Percentiles rank a stretch among this genome's conserved stretches.
Evolutionary conservation across 345 rosid species (phyloP).

Genomic region (Tarenaya hassleriana): DNA sequence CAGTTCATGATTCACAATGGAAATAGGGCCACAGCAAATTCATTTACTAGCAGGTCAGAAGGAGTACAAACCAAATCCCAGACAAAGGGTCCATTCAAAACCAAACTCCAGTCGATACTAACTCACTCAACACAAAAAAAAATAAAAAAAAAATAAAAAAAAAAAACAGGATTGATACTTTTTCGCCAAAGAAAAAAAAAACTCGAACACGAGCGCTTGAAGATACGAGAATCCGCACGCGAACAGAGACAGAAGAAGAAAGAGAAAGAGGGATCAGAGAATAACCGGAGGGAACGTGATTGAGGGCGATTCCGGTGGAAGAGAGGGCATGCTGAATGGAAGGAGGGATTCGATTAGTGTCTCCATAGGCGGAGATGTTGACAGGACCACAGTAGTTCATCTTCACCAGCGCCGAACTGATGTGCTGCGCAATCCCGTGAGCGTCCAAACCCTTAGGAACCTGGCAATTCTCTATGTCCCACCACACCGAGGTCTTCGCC

Average conservation of each 20-base stretch:
- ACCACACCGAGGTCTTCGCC: conserved; percentile 88
- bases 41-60: neutral
- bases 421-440: conserved; percentile 77
- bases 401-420: conserved; percentile 73
- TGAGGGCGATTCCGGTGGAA: conserved; percentile 81
- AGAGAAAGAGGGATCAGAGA: neutral
- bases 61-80: neutral
- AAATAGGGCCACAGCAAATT: neutral
- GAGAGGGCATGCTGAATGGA: conserved; percentile 72
- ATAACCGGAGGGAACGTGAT: conserved; percentile 86
- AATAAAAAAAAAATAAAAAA: no score
- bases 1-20: neutral
- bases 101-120: no score
- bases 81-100: neutral
- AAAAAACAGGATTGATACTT: no score
- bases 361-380: conserved; percentile 84
- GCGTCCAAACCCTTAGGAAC: conserved; percentile 67
- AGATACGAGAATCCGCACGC: neutral
- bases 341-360: conserved; percentile 57
- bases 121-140: no score
- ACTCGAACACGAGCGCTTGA: no score
- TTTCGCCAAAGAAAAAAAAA: no score
- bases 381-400: conserved; percentile 73
- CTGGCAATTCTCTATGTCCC: conserved; percentile 93
- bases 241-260: neutral